Percentiles rank a stretch among this genome's conserved stretches.
These are phyloP conservation scores for Neurospora sp. DNA, from an alignment of 495 filamentous ascomycete genomes.

Conservation along the genomic window DNA sequence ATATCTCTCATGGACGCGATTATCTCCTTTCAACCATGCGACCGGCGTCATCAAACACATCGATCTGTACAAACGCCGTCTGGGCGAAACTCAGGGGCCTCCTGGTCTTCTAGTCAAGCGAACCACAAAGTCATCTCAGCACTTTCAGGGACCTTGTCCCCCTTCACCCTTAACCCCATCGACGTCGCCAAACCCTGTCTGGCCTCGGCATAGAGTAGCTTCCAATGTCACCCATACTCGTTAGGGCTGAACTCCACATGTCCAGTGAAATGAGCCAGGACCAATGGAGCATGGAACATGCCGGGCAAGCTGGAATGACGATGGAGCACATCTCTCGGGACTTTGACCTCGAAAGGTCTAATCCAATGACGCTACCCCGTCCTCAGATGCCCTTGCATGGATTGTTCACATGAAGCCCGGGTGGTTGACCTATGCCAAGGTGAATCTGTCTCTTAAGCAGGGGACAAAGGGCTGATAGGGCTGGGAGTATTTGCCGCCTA, in stretches of 20 bases:
- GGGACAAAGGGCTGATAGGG: background rate
- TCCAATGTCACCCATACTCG: background rate
- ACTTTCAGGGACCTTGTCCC: background rate
- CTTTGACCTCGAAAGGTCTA: background rate
- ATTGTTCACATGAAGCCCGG: background rate
- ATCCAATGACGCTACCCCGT: background rate
- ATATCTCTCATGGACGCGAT: background rate
- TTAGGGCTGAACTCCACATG: background rate
- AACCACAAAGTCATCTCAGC: background rate
- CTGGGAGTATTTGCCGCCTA: background rate
- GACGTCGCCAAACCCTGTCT: background rate
- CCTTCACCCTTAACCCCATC: background rate
- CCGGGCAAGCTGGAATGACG: background rate
- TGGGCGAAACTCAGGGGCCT: background rate
- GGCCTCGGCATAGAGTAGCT: background rate
- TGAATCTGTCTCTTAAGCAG: background rate
- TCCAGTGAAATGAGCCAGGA: background rate
- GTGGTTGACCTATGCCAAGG: background rate
- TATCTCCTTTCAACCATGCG: too few relatives aligned
- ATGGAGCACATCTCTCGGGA: background rate
- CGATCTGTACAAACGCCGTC: too few relatives aligned
- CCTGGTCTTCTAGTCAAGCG: background rate
- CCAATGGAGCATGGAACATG: background rate
- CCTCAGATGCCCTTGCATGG: background rate
- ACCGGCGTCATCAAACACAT: too few relatives aligned